Percentiles rank a stretch among this genome's conserved stretches.
Evolutionary conservation across 208 protist species (phyloP).

Genomic region (Acanthamoeba culbertsoni): DNA sequence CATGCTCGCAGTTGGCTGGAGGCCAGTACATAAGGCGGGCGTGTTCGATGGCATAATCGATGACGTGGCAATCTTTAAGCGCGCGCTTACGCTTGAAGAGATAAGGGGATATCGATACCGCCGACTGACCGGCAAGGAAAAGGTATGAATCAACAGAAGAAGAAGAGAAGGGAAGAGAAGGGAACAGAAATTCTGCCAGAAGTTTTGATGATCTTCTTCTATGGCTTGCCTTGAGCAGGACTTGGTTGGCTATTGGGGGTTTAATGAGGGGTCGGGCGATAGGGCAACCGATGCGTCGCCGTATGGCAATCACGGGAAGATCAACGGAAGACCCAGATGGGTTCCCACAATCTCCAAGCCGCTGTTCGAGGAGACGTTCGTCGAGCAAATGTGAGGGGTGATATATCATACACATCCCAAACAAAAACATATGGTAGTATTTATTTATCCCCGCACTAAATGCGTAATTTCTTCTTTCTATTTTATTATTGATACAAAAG

Average conservation of each 20-base stretch:
- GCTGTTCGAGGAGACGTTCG: not conserved
- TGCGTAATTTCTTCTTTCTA: too few relatives aligned
- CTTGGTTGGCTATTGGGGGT: conserved; percentile 48
- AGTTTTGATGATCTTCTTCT: not conserved
- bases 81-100: not conserved
- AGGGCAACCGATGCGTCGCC: conserved; percentile 5
- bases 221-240: not conserved
- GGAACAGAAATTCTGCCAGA: not conserved
- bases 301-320: not conserved
- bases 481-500: too few relatives aligned
- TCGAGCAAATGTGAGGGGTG: conserved; percentile 2
- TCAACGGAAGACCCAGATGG: conserved; percentile 2
- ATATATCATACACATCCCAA: not conserved
- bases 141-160: not conserved
- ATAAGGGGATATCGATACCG: not conserved
- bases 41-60: conserved; percentile 27
- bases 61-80: conserved; percentile 18
- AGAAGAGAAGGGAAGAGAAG: too few relatives aligned
- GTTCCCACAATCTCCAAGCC: conserved; percentile 14
- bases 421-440: too few relatives aligned
- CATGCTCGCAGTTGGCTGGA: not conserved
- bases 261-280: not conserved
- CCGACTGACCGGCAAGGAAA: conserved; percentile 11
- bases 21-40: conserved; percentile 3
- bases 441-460: too few relatives aligned